Base-by-base conservation (phyloP, 371 early-diverging fungal genomes). In the Chytridium lagenaria region DNA sequence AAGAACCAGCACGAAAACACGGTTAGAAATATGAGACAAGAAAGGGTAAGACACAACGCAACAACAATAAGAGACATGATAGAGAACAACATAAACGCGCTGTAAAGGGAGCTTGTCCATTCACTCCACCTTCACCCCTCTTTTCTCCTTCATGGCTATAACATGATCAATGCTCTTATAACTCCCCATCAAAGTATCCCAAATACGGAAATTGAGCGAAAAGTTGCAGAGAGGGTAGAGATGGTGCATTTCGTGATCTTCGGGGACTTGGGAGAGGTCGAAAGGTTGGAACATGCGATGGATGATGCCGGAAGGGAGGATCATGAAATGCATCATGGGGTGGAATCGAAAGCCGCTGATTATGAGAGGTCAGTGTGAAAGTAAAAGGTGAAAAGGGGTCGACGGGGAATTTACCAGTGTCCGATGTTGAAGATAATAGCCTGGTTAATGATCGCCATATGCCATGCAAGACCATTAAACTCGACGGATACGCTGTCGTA, bases 171-270 rank as follows among this genome's bases (percentile, higher is more conserved):
- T 44, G 2, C 40, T 22, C 44, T 66, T 66, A 44, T 66, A 66
- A 44, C 66, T 66, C 16, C 66, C 66, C 39, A 66, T 40, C 7
- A 38, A n/a, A 5, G 66, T 40, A 28, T 66, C 66, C 66, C 66
- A 66, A 28, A 66, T 38, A 15, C 66, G 3, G 30, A 66, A 66
- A 26, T 66, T 66, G 44, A 40, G 66, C 12, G 44, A 63, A 44
- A 71, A 71, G 66, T 71, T 71, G 44, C 23, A 19, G 31, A 71
- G 33, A 12, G 64, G 64, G 65, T 71, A 71, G 1, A 71, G 33
- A 36, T 71, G 71, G 36, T 71, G 71, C 49, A 66, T 67, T 67
- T 72, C 72, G 26, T 72, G 72, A 49, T 72, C 72, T 38, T 72
- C 72, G n/a, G 66, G 66, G 23, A 72, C 50, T 31, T 72, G 65